Base-by-base conservation (phyloP, 148 eudicot genomes). In the Vaccinium myrtillus region DNA sequence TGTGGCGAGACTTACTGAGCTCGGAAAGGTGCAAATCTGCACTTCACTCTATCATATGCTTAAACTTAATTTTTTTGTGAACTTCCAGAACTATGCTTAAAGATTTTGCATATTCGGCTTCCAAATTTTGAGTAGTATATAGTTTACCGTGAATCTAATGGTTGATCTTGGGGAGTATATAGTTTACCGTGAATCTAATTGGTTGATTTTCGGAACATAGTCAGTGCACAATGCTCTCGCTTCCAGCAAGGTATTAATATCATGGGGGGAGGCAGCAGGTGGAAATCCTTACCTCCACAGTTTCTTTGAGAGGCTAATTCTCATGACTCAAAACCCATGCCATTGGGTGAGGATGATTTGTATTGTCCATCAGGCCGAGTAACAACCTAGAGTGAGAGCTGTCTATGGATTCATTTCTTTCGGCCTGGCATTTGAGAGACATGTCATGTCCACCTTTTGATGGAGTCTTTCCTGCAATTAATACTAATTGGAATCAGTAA, bases 1-100 rank as follows among this genome's bases (percentile, higher is more conserved):
- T 1, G 93, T 93, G 43, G 90, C 93, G 43, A 90, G 95, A 88
- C 89, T 95, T 82, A 73, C 83, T 84, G 93, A 92, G 84, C 96
- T 95, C 54, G 98, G 95, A 65, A 91, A 93, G 98, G 98, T 95
- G 88, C 83, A 59, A 21, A 67, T 13, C 12, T 70, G 21, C 50
- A 56, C 53, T 61, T 84, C 83, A 46, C 54, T 83, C 13, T 23
- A 23, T 67, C 36, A 56, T 18, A 58, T 80, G 14, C 9, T 82
- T 25, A 65, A 61, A 32, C 55, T 75, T 32, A 10, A 73, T 4
- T 54, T 48, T 21, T 49, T 58, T 30, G 8, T 49, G 21, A 39
- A 13, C 51, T 9, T 23, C 9, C n/a, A 46, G 50, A 19, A 70
- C 8, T 32, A 13, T 53, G 39, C 77, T 82, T 43, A 6, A 55